Evolutionary conservation across 345 rosid species (phyloP).

Genomic region (Geranium brycei): DNA sequence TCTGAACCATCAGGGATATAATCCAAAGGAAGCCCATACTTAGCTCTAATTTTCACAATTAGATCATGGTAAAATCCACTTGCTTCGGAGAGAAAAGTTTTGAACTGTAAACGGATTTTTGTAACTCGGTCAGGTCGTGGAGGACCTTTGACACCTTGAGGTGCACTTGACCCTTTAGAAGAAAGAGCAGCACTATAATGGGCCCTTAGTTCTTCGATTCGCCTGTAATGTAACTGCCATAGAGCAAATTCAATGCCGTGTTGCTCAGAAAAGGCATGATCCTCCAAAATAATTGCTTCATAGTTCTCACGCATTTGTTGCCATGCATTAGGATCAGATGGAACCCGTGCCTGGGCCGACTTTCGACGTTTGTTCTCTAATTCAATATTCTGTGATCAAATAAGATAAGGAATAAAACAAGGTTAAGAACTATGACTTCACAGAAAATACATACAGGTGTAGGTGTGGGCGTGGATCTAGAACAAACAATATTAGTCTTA

Average conservation of each 20-base stretch:
- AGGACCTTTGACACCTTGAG: constrained; percentile 47
- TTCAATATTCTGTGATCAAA: constrained; percentile 49
- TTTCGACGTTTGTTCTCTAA: constrained; percentile 62
- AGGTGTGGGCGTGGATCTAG: neutral
- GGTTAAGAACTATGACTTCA: neutral
- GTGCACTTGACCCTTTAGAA: constrained; percentile 25
- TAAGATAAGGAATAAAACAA: neutral
- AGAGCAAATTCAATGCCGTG: constrained; percentile 59
- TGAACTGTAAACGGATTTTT: constrained; percentile 65
- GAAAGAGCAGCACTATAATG: constrained; percentile 49
- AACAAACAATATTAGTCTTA: neutral
- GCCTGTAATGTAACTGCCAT: constrained; percentile 88
- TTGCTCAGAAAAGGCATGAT: constrained; percentile 81
- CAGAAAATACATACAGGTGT: neutral
- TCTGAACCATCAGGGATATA: constrained; percentile 68
- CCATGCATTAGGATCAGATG: constrained; percentile 75
- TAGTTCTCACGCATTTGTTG: constrained; percentile 95
- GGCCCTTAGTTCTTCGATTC: constrained; percentile 69
- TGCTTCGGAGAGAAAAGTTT: constrained; percentile 86
- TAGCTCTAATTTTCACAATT: constrained; percentile 65
- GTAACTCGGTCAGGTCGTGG: constrained; percentile 45
- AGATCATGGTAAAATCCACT: constrained; percentile 92
- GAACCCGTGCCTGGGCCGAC: constrained; percentile 69
- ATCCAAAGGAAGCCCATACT: constrained; percentile 88
- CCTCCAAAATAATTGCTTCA: constrained; percentile 87